Conservation (phyloP, 352 stramenopile species). For the Globisporangium recalcitrans region DNA sequence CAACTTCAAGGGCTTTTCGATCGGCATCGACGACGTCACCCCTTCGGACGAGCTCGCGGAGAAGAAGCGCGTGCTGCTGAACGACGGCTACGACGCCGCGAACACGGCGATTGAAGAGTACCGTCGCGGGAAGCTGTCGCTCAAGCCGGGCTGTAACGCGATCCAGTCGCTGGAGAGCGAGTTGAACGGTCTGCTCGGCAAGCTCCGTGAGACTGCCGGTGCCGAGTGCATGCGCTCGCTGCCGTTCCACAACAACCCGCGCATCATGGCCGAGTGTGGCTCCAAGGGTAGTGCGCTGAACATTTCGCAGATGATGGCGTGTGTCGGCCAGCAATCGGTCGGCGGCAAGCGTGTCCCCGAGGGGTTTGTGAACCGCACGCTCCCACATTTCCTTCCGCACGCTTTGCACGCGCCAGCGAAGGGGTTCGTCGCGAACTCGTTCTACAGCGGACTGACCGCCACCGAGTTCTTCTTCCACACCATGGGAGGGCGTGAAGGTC, state of each 20-base stretch:
- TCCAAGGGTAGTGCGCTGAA: conserved; percentile 99
- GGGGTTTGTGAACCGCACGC: conserved; percentile 97
- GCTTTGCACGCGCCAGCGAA: conserved; percentile 95
- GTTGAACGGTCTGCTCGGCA: conserved; percentile 96
- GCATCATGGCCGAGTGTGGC: conserved; percentile 99
- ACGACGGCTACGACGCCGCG: conserved; percentile 78
- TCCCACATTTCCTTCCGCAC: conserved; percentile 95
- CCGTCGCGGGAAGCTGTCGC: conserved; percentile 88
- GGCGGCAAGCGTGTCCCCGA: conserved; percentile 97
- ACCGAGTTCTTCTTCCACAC: conserved; percentile 99
- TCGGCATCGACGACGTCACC: conserved; percentile 99
- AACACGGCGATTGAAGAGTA: conserved; percentile 93
- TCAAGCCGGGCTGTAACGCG: conserved; percentile 96
- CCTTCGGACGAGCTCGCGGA: conserved; percentile 91
- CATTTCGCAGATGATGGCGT: conserved; percentile 99
- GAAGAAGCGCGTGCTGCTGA: conserved; percentile 94
- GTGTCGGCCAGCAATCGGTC: conserved; percentile 98
- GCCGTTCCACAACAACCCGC: conserved; percentile 95
- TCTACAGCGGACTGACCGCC: conserved; percentile 97
- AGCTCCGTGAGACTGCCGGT: conserved; percentile 96
- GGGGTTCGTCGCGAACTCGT: conserved; percentile 99
- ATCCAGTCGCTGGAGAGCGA: conserved; percentile 98
- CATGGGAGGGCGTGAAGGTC: conserved; percentile 98
- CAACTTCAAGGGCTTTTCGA: conserved; percentile 97
- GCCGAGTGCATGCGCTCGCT: conserved; percentile 97